These are phyloP conservation scores for Phytophthora nicotianae DNA, from an alignment of 352 stramenopile genomes.

Conservation along the genomic window DNA sequence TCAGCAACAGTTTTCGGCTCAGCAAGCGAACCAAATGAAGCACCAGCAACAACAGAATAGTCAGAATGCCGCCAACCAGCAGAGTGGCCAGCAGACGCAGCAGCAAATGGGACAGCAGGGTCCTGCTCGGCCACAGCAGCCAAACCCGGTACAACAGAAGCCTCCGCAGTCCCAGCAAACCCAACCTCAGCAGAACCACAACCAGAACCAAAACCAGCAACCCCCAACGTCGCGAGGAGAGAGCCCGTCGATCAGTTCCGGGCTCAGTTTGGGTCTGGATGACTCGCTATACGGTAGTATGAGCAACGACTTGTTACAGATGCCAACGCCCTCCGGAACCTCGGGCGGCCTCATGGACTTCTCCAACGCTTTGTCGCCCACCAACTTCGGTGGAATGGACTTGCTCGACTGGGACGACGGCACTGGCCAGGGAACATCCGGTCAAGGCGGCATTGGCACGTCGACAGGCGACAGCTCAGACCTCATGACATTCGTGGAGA, in stretches of 20 bases:
- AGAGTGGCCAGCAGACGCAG: constrained; percentile 48
- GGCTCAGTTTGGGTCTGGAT: constrained; percentile 56
- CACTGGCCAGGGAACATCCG: constrained; percentile 22
- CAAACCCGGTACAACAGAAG: constrained; percentile 34
- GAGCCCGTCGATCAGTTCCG: constrained; percentile 52
- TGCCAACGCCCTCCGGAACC: constrained; percentile 47
- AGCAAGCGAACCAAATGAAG: constrained; percentile 39
- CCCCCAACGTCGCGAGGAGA: constrained; percentile 38
- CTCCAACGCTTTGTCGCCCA: constrained; percentile 67
- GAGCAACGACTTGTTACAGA: constrained; percentile 59
- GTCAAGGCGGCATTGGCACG: constrained; percentile 17
- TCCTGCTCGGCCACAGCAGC: constrained; percentile 33
- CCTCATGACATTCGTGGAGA: constrained; percentile 80
- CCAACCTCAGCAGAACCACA: constrained; percentile 23
- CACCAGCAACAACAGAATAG: constrained; percentile 40
- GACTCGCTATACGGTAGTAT: constrained; percentile 68
- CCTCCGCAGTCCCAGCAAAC: constrained; percentile 29
- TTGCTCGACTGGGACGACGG: constrained; percentile 45
- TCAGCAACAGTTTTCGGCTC: constrained; percentile 18
- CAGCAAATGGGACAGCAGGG: constrained; percentile 44
- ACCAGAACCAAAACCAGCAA: constrained; percentile 24
- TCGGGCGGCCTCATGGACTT: constrained; percentile 68
- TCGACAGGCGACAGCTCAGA: constrained; percentile 53
- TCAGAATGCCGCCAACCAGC: constrained; percentile 40
- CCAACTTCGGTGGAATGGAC: constrained; percentile 65